A percentile compares a stretch with the other conserved stretches of the same genome.
phyloP scores from a whole-genome alignment of 495 filamentous ascomycete species.

The Penicillium flavigenum region DNA sequence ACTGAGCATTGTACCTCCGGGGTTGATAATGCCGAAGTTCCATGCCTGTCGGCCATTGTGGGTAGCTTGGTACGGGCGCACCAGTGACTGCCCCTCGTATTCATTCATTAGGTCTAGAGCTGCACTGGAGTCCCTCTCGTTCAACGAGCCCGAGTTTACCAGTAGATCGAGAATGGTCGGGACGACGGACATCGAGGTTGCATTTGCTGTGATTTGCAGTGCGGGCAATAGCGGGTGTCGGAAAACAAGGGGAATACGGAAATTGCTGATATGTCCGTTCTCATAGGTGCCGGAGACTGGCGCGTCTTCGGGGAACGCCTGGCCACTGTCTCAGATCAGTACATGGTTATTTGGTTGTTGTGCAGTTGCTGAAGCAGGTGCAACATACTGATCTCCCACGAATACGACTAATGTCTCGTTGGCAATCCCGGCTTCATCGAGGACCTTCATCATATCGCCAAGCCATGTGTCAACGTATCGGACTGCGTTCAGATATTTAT shows the following conservation, averaged over 20 bases:
- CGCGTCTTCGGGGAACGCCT: slow-evolving; percentile 40
- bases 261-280: slow-evolving; percentile 48
- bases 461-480: slow-evolving; percentile 46
- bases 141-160: slow-evolving; percentile 39
- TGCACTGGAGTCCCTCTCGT: slow-evolving; percentile 27
- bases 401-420: slow-evolving; percentile 47
- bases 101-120: slow-evolving; percentile 39
- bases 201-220: slow-evolving; percentile 40
- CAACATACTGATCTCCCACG: slow-evolving; percentile 47
- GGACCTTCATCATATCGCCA: slow-evolving; percentile 33
- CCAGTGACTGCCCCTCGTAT: slow-evolving; percentile 49
- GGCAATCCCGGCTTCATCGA: slow-evolving; percentile 42
- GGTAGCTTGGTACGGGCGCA: slow-evolving; percentile 38
- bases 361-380: background rate
- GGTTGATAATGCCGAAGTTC: slow-evolving; percentile 49
- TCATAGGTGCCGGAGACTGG: slow-evolving; percentile 42
- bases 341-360: background rate
- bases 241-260: slow-evolving; percentile 45
- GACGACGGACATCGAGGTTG: slow-evolving; percentile 43
- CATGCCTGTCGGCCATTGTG: slow-evolving; percentile 39
- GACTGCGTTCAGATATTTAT: slow-evolving; percentile 44
- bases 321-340: slow-evolving; percentile 26
- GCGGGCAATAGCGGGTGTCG: slow-evolving; percentile 43
- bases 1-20: slow-evolving; percentile 43
- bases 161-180: slow-evolving; percentile 50